Evolutionary conservation across 441 rosid species (phyloP).

Genomic region (Pelargonium cotyledonis): DNA sequence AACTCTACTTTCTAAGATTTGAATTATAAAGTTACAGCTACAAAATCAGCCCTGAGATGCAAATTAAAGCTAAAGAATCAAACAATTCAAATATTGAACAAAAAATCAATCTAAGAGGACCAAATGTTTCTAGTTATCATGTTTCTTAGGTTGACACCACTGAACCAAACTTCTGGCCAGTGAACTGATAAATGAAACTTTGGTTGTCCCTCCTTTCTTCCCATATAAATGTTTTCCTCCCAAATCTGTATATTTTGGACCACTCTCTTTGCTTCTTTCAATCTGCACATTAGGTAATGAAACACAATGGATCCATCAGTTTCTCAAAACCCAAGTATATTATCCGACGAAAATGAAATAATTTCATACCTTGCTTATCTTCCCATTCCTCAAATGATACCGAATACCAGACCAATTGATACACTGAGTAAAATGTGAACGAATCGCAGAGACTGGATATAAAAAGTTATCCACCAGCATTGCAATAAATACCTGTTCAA

Average conservation of each 20-base stretch:
- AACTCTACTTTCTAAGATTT: not conserved
- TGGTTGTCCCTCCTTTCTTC: constrained; percentile 68
- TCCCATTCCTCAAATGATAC: constrained; percentile 80
- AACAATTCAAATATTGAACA: not conserved
- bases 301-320: not conserved
- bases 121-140: constrained; percentile 35
- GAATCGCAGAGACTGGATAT: constrained; percentile 76
- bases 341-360: not conserved
- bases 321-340: not conserved
- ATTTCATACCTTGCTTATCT: constrained; percentile 66
- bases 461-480: constrained; percentile 85
- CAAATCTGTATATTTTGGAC: constrained; percentile 73
- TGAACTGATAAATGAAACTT: constrained; percentile 55
- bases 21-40: not conserved
- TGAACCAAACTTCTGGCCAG: constrained; percentile 68
- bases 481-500: constrained; percentile 69
- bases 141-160: constrained; percentile 90
- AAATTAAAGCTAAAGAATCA: not conserved
- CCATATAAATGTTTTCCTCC: constrained; percentile 79
- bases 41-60: not conserved
- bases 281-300: constrained; percentile 40
- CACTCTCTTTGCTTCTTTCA: constrained; percentile 77
- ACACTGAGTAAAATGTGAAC: constrained; percentile 92
- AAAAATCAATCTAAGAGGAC: not conserved
- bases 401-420: constrained; percentile 96